A percentile compares a stretch with the other conserved stretches of the same genome.
These are phyloP conservation scores for Madurella mycetomatis DNA, from an alignment of 2,329 filamentous ascomycete genomes.

Conservation along the genomic window DNA sequence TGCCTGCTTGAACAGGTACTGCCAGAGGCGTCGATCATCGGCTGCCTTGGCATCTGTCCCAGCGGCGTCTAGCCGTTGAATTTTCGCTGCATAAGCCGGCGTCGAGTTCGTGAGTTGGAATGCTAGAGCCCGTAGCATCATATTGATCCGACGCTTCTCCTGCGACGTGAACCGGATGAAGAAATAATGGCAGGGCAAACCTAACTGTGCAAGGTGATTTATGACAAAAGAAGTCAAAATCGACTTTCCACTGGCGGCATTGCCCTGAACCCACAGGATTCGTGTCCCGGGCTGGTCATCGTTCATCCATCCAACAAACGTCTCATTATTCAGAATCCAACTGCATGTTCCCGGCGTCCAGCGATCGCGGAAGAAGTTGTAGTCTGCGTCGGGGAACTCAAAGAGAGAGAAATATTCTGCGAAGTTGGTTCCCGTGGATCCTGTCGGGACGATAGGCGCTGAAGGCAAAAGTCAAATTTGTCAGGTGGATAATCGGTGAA, in stretches of 20 bases:
- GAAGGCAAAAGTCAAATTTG: not conserved
- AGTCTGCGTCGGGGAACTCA: slow-evolving; percentile 5
- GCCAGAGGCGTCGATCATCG: slow-evolving; percentile 30
- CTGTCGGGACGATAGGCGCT: too few relatives aligned
- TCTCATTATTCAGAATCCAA: slow-evolving; percentile 12
- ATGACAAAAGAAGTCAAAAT: slow-evolving; percentile 16
- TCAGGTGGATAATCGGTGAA: not conserved
- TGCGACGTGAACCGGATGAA: slow-evolving; percentile 25
- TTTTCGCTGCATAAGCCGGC: slow-evolving; percentile 17
- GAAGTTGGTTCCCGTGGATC: not conserved
- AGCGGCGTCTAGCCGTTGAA: slow-evolving; percentile 26
- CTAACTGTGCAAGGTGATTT: slow-evolving; percentile 7
- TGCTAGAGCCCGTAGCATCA: slow-evolving; percentile 30
- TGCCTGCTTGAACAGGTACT: slow-evolving; percentile 29
- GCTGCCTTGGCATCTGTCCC: slow-evolving; percentile 25
- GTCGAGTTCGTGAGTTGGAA: slow-evolving; percentile 28
- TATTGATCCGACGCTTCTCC: slow-evolving; percentile 22
- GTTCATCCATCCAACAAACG: slow-evolving; percentile 3
- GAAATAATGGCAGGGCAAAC: slow-evolving; percentile 25
- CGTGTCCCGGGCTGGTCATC: not conserved
- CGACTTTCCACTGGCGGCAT: slow-evolving; percentile 16
- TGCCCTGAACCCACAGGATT: slow-evolving; percentile 12
- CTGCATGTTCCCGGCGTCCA: slow-evolving; percentile 10
- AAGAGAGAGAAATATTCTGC: not conserved
- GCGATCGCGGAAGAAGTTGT: slow-evolving; percentile 11